Conservation (phyloP, 148 eudicot species). For the Chenopodium suecicum region DNA sequence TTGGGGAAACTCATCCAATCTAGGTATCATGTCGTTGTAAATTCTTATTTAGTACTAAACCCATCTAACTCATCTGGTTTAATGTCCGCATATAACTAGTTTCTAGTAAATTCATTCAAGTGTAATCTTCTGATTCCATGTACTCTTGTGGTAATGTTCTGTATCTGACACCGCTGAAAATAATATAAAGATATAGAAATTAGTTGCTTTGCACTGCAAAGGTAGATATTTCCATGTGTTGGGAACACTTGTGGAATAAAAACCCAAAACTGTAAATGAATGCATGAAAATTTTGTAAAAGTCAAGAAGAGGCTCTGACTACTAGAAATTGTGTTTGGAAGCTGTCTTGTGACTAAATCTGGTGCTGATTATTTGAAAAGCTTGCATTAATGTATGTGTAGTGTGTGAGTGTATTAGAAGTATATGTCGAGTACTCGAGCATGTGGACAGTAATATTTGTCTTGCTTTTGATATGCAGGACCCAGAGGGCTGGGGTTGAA, state of each 20-base stretch:
- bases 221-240: neutral
- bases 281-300: neutral
- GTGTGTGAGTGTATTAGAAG: neutral
- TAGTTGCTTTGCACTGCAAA: neutral
- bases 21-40: neutral
- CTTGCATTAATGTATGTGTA: neutral
- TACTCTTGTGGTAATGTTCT: neutral
- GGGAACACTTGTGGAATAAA: neutral
- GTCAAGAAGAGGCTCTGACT: neutral
- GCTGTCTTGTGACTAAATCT: neutral
- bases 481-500: conserved; percentile 80
- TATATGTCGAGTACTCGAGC: neutral
- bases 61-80: too few relatives aligned
- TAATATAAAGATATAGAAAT: neutral
- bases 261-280: neutral
- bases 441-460: neutral
- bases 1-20: neutral
- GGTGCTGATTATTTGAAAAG: neutral
- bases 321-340: neutral
- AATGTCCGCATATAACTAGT: too few relatives aligned
- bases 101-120: too few relatives aligned
- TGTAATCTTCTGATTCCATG: neutral
- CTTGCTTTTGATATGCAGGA: conserved; percentile 40
- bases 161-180: neutral
- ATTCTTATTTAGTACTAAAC: too few relatives aligned